Evolutionary conservation across 768 basidiomycete genomes (phyloP).

Genomic region (Tremella yokohamensis): DNA sequence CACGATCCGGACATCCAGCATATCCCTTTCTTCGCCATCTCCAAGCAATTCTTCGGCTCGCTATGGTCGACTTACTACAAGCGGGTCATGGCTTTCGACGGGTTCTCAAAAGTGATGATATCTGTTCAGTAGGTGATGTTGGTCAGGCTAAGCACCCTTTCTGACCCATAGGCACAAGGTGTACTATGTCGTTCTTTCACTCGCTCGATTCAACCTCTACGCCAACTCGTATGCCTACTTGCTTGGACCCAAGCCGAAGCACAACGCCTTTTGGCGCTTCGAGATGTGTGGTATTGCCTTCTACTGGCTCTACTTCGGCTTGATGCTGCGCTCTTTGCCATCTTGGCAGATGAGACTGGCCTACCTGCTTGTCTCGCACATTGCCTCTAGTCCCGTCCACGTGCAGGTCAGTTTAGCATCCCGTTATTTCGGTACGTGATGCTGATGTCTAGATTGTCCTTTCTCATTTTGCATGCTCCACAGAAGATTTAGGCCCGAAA

Average conservation of each 20-base stretch:
- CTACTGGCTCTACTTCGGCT: constrained; percentile 85
- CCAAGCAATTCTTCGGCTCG: constrained; percentile 76
- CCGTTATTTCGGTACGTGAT: not conserved
- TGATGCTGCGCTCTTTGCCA: constrained; percentile 67
- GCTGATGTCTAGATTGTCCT: constrained; percentile 66
- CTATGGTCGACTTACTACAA: constrained; percentile 95
- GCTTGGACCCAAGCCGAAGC: constrained; percentile 55
- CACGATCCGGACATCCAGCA: constrained; percentile 67
- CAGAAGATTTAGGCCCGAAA: constrained; percentile 77
- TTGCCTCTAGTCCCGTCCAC: constrained; percentile 84
- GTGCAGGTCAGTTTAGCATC: constrained; percentile 65
- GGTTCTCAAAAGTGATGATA: constrained; percentile 63
- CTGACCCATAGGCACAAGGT: constrained; percentile 62
- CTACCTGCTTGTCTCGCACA: constrained; percentile 80
- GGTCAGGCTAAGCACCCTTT: not conserved
- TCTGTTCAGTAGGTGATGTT: constrained; percentile 60
- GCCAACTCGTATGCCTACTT: constrained; percentile 77
- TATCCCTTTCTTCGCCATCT: constrained; percentile 91
- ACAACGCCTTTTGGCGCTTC: constrained; percentile 60
- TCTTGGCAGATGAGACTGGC: constrained; percentile 65
- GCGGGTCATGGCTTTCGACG: constrained; percentile 75
- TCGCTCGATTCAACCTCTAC: constrained; percentile 94
- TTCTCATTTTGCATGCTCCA: constrained; percentile 95
- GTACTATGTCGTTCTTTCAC: constrained; percentile 83
- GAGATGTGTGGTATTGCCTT: constrained; percentile 72